Evolutionary conservation across 371 early-diverging fungal species (phyloP).

Genomic region (Mortierella sp.): DNA sequence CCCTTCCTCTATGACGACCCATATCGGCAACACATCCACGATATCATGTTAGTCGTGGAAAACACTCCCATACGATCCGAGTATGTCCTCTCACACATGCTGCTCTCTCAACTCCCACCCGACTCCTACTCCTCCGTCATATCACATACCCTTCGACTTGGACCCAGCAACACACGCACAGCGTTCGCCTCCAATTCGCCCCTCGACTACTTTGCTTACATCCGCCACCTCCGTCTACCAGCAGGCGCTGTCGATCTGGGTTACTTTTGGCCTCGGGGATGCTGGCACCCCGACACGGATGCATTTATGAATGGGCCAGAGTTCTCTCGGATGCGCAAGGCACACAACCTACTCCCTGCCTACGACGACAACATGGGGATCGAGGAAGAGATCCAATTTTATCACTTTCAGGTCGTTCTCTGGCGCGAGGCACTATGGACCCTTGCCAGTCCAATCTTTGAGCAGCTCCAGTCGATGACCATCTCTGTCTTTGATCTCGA

Average conservation of each 20-base stretch:
- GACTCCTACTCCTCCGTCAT: neutral
- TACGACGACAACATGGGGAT: neutral
- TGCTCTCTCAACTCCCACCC: neutral
- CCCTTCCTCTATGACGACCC: neutral
- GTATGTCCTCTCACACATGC: neutral
- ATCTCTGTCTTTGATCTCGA: neutral
- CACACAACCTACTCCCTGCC: neutral
- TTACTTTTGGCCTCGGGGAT: neutral
- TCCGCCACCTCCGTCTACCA: neutral
- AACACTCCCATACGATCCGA: neutral
- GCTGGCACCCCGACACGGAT: neutral
- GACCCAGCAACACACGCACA: too few relatives aligned
- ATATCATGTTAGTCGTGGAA: neutral
- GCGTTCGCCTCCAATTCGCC: neutral
- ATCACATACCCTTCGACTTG: neutral
- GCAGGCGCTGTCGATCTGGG: neutral
- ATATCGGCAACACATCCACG: neutral
- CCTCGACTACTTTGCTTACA: neutral
- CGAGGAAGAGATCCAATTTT: neutral
- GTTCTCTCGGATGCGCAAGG: neutral
- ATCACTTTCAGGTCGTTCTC: neutral
- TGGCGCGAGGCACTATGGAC: neutral
- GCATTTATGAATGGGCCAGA: neutral
- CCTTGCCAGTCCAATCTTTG: neutral
- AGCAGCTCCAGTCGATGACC: constrained; percentile 3